Base-by-base conservation (phyloP, 139 green algal species). In the Coccomyxa sp. region DNA sequence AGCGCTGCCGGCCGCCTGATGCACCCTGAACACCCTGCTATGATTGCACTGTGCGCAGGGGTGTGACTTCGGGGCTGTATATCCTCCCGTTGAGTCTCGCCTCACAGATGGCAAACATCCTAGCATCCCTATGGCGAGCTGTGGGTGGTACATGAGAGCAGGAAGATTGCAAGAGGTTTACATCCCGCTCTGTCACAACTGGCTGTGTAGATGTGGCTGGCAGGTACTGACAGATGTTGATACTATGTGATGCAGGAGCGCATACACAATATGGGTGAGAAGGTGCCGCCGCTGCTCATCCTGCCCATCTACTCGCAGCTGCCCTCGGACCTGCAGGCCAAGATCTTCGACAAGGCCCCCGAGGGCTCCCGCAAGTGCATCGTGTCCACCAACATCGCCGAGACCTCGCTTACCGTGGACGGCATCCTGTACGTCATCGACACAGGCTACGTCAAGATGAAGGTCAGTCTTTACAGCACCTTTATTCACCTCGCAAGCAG, bases 391-490 rank as follows among this genome's bases (percentile, higher is more conserved):
- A 99, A 99, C 89, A 98, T 99, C 55, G 96, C 96, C 0, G 96
- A 99, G 87, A 99, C 96, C n/a, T 94, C 84, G 1, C 88, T 99
- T 29, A 99, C 96, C 0, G 88, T 99, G 29, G 95, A 98, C 75
- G 96, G 96, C 74, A 97, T 98, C 79, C 79, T 93, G 54, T 99
- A 99, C 82, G 96, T 99, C 41, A 92, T 99, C 24, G 96, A 99
- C 88, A 89, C 84, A 12, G 92, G 94, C 35, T 98, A 95, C 78
- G 89, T 89, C 75, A 98, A 98, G 86, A 91, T 97, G 81, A 97
- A 96, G 82, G 89, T 92, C 12, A 91, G 6, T 22, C n/a, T n/a
- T n/a, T n/a, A n/a, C n/a, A n/a, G n/a, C n/a, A n/a, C n/a, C n/a
- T n/a, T n/a, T n/a, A n/a, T n/a, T n/a, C n/a, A n/a, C n/a, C n/a